These are phyloP conservation scores for Macadamia integrifolia DNA, from an alignment of 164 flowering plant species.

Conservation along the genomic window DNA sequence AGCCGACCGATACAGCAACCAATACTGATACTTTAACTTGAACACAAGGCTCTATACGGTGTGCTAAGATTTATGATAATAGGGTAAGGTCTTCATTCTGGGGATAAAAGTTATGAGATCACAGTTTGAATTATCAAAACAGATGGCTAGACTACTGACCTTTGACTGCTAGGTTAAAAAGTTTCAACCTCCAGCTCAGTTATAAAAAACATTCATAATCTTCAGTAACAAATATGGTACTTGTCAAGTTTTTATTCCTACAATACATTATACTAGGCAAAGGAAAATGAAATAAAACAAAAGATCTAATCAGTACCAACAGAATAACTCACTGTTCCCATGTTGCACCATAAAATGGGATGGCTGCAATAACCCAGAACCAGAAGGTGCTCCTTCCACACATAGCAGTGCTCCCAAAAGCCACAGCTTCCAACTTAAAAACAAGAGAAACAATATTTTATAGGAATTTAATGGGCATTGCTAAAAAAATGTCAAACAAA, in stretches of 20 bases:
- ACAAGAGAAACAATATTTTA: conserved; percentile 6
- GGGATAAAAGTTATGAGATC: too few relatives aligned
- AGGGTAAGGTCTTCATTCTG: too few relatives aligned
- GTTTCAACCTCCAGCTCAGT: too few relatives aligned
- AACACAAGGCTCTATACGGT: too few relatives aligned
- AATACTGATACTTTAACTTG: too few relatives aligned
- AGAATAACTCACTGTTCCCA: conserved; percentile 91
- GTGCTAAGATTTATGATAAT: too few relatives aligned
- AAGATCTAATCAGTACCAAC: background rate
- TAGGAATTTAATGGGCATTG: background rate
- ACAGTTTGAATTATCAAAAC: too few relatives aligned
- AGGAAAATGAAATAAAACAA: background rate
- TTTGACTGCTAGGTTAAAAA: too few relatives aligned
- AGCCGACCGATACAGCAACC: too few relatives aligned
- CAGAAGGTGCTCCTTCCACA: conserved; percentile 80
- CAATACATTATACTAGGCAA: conserved; percentile 2
- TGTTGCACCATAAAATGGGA: conserved; percentile 90
- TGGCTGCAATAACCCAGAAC: conserved; percentile 88
- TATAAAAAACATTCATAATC: too few relatives aligned
- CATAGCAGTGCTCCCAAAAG: conserved; percentile 96
- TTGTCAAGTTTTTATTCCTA: background rate
- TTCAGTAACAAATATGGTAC: too few relatives aligned
- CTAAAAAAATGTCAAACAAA: conserved; percentile 5
- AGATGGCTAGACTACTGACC: too few relatives aligned
- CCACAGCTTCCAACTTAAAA: conserved; percentile 77